phyloP scores from a whole-genome alignment of 805 yeast genomes.

The Barnettozyma californica region DNA sequence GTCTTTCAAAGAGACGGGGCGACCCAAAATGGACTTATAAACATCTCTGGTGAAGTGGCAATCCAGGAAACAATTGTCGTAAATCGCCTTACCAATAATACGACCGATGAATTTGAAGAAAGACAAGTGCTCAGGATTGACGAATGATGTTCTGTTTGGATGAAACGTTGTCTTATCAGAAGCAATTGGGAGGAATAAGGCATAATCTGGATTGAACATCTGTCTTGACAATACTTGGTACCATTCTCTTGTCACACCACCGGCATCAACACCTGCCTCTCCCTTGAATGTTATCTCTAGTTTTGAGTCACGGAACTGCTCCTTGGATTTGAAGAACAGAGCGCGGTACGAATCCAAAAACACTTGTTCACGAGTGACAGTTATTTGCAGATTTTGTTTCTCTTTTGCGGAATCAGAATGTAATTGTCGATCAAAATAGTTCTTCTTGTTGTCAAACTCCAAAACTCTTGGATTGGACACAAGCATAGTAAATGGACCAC shows the following conservation, averaged over 20 bases:
- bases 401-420: slow-evolving; percentile 41
- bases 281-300: slow-evolving; percentile 83
- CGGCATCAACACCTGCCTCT: slow-evolving; percentile 96
- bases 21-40: slow-evolving; percentile 78
- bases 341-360: slow-evolving; percentile 86
- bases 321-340: slow-evolving; percentile 69
- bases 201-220: slow-evolving; percentile 95
- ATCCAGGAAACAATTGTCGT: slow-evolving; percentile 79
- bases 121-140: slow-evolving; percentile 87
- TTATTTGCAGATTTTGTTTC: slow-evolving; percentile 48
- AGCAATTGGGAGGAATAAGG: slow-evolving; percentile 84
- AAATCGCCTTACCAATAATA: slow-evolving; percentile 89
- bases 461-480: slow-evolving; percentile 83
- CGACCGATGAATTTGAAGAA: slow-evolving; percentile 94
- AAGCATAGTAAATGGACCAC: slow-evolving; percentile 89
- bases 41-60: slow-evolving; percentile 95
- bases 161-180: slow-evolving; percentile 92
- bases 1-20: slow-evolving; percentile 79
- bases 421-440: slow-evolving; percentile 72
- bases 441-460: slow-evolving; percentile 91
- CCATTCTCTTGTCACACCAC: slow-evolving; percentile 98
- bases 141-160: slow-evolving; percentile 88
- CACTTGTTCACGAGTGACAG: slow-evolving; percentile 82
- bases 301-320: slow-evolving; percentile 65
- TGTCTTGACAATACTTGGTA: slow-evolving; percentile 89